Percentiles rank a stretch among this genome's conserved stretches.
Evolutionary conservation across 768 basidiomycete genomes (phyloP).

Genomic region (Baorangia bicolor): DNA sequence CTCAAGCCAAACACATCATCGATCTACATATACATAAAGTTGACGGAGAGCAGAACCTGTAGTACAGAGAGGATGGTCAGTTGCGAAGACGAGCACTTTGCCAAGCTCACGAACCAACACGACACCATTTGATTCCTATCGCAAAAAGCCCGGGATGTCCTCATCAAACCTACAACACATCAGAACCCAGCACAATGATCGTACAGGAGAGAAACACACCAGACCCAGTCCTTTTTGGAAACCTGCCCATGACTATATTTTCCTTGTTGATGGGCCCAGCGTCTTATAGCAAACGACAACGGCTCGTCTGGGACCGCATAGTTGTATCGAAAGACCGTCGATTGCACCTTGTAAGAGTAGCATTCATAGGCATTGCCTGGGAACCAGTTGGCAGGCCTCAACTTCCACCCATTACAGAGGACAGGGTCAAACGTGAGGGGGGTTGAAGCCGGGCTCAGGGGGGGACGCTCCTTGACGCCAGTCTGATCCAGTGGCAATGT

Average conservation of each 20-base stretch:
- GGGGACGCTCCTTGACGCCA: constrained; percentile 9
- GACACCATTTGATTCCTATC: neutral
- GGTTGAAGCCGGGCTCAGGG: constrained; percentile 9
- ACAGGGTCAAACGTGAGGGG: constrained; percentile 17
- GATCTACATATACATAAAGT: neutral
- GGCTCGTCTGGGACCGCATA: constrained; percentile 18
- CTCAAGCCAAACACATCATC: neutral
- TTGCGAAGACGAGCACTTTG: neutral
- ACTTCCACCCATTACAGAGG: constrained; percentile 19
- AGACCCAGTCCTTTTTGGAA: constrained; percentile 14
- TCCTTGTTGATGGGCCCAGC: constrained; percentile 13
- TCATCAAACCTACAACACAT: constrained; percentile 21
- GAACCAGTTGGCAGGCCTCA: too few species aligned
- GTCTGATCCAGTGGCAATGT: constrained; percentile 28
- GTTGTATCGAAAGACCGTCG: constrained; percentile 28
- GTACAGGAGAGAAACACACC: constrained; percentile 9
- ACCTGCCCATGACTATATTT: neutral
- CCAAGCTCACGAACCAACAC: neutral
- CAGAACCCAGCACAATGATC: too few species aligned
- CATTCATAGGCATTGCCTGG: neutral
- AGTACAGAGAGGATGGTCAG: neutral
- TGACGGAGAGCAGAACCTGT: neutral
- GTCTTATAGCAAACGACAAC: neutral
- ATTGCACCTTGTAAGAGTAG: neutral
- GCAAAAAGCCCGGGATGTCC: constrained; percentile 16